A percentile compares a stretch with the other conserved stretches of the same genome.
phyloP scores from a whole-genome alignment of 169 alveolate species.

The Cyclospora cayetanensis region DNA sequence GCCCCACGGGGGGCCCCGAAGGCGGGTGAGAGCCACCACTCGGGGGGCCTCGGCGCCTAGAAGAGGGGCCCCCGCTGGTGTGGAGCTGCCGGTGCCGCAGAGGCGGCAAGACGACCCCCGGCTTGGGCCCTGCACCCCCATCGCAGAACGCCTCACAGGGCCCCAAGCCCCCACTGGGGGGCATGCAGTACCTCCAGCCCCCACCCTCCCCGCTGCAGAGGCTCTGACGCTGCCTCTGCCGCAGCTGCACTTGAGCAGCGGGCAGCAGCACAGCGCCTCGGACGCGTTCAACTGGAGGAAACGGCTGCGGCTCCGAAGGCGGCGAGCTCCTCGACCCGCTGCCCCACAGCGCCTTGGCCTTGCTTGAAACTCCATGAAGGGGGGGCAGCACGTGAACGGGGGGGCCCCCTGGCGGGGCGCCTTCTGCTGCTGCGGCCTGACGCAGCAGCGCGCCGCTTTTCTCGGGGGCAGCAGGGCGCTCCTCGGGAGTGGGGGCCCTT shows the following conservation, averaged over 20 bases:
- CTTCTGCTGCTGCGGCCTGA: neutral
- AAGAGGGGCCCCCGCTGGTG: slow-evolving; percentile 48
- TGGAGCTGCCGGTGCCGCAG: slow-evolving; percentile 58
- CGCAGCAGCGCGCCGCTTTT: neutral
- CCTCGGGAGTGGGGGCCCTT: too few relatives aligned
- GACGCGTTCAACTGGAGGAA: neutral
- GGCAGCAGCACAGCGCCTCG: slow-evolving; percentile 60
- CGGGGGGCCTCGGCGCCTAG: slow-evolving; percentile 36
- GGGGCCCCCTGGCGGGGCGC: neutral
- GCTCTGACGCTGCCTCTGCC: slow-evolving; percentile 16
- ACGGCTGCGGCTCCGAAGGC: slow-evolving; percentile 15
- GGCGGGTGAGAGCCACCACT: neutral
- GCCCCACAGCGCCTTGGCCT: slow-evolving; percentile 30
- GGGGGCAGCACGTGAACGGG: neutral
- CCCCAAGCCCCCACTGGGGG: neutral
- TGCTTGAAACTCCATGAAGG: neutral
- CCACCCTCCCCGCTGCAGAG: slow-evolving; percentile 23
- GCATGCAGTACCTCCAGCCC: slow-evolving; percentile 16
- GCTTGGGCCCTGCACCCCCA: neutral
- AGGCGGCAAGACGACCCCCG: slow-evolving; percentile 58
- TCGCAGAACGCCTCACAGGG: slow-evolving; percentile 10
- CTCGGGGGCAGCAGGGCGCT: neutral
- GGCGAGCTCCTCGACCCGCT: neutral
- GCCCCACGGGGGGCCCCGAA: neutral
- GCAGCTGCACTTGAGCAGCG: neutral